A percentile compares a stretch with the other conserved stretches of the same genome.
phyloP scores from a whole-genome alignment of 257 asterid genomes.

The Solanum lignicaule region DNA sequence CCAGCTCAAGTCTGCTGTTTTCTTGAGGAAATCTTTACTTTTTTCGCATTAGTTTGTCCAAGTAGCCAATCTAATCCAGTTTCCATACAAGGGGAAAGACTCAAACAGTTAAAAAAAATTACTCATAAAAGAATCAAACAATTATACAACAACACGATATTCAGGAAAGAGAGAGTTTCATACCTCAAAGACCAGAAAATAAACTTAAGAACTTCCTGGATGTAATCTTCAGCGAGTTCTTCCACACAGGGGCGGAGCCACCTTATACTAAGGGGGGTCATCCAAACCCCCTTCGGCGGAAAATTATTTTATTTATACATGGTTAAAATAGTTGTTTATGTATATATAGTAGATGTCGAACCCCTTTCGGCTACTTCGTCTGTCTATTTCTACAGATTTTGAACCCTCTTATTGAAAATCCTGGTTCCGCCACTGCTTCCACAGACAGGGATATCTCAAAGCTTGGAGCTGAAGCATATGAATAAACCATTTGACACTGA shows the following conservation, averaged over 20 bases:
- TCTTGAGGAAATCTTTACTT: neutral
- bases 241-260: neutral
- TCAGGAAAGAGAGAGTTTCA: neutral
- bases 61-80: neutral
- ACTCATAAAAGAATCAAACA: neutral
- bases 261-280: too few relatives aligned
- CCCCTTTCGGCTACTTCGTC: too few relatives aligned
- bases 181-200: neutral
- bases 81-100: neutral
- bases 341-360: too few relatives aligned
- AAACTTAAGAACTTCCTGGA: neutral
- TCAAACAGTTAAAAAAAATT: neutral
- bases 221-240: neutral
- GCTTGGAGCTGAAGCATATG: neutral
- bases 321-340: too few relatives aligned
- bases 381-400: too few relatives aligned
- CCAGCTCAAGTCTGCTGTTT: neutral
- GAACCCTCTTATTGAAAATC: too few relatives aligned
- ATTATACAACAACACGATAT: neutral
- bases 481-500: neutral
- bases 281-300: too few relatives aligned
- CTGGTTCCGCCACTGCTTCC: neutral
- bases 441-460: neutral
- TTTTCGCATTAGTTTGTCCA: neutral
- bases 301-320: too few relatives aligned